Conservation (phyloP, 305 asterid genomes). For the Fraxinus sp. region DNA sequence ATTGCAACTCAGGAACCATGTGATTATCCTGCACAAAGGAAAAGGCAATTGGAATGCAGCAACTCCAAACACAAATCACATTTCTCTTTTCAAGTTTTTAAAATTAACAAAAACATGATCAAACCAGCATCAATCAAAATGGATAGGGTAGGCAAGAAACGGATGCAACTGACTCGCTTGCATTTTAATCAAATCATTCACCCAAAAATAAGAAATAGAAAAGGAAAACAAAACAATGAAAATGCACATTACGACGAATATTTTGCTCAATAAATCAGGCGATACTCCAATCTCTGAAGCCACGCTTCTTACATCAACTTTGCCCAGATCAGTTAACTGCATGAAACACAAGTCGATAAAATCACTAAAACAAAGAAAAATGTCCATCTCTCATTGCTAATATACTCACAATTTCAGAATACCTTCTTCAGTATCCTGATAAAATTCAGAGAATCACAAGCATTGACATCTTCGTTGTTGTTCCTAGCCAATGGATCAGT, state of each 20-base stretch:
- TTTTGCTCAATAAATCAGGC: slow-evolving; percentile 53
- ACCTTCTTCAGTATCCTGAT: slow-evolving; percentile 74
- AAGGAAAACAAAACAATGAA: slow-evolving; percentile 19
- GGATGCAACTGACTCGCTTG: not conserved
- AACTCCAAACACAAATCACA: not conserved
- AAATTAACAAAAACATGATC: not conserved
- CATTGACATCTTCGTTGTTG: slow-evolving; percentile 35
- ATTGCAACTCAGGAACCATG: slow-evolving; percentile 51
- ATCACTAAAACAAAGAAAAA: slow-evolving; percentile 12
- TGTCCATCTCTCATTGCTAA: not conserved
- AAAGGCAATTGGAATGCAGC: slow-evolving; percentile 1
- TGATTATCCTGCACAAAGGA: slow-evolving; percentile 58
- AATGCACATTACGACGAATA: slow-evolving; percentile 59
- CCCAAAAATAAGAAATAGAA: slow-evolving; percentile 18
- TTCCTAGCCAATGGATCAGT: slow-evolving; percentile 36
- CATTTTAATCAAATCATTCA: slow-evolving; percentile 10
- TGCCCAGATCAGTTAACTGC: slow-evolving; percentile 76
- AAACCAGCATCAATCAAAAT: not conserved
- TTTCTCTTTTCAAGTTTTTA: not conserved
- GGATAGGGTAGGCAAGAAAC: not conserved
- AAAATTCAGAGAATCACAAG: slow-evolving; percentile 42
- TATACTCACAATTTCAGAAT: slow-evolving; percentile 25
- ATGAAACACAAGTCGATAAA: slow-evolving; percentile 27
- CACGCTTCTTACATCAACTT: slow-evolving; percentile 61
- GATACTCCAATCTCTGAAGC: slow-evolving; percentile 81